Conservation (phyloP, 1,139 yeast genomes). For the Sugiyamaella paludigena region DNA sequence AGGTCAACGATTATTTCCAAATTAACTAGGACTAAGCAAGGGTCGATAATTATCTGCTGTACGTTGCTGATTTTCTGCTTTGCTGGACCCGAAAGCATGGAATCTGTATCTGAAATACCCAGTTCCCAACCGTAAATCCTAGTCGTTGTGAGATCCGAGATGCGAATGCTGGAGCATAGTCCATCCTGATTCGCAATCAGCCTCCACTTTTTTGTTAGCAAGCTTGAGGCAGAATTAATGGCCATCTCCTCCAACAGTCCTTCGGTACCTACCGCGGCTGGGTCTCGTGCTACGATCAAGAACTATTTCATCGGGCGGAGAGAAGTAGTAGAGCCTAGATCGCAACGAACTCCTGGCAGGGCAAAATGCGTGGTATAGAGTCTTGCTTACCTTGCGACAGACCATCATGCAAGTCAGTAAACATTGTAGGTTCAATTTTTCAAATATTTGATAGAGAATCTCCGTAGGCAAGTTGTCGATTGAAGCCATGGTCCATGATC, state of each 20-base stretch:
- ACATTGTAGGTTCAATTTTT: constrained; percentile 18
- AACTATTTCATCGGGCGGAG: constrained; percentile 4
- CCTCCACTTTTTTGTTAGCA: constrained; percentile 7
- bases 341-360: too few relatives aligned
- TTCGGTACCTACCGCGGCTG: constrained; percentile 3
- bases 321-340: too few relatives aligned
- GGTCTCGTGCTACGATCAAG: too few relatives aligned
- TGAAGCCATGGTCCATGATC: constrained; percentile 1
- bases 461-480: constrained; percentile 20
- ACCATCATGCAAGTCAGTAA: constrained; percentile 19
- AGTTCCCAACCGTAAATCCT: background rate
- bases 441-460: constrained; percentile 21
- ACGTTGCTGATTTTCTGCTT: background rate
- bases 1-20: background rate
- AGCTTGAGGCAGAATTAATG: background rate
- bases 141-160: constrained; percentile 5
- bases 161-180: constrained; percentile 9
- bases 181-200: constrained; percentile 7
- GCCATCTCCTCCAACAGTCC: constrained; percentile 14
- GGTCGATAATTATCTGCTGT: constrained; percentile 1
- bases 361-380: too few relatives aligned
- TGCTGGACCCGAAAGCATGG: background rate
- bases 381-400: constrained; percentile 10
- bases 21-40: background rate
- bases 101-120: background rate